Percentiles rank a stretch among this genome's conserved stretches.
Conservation (phyloP, 768 basidiomycete genomes). For the Tulasnella sp. region DNA sequence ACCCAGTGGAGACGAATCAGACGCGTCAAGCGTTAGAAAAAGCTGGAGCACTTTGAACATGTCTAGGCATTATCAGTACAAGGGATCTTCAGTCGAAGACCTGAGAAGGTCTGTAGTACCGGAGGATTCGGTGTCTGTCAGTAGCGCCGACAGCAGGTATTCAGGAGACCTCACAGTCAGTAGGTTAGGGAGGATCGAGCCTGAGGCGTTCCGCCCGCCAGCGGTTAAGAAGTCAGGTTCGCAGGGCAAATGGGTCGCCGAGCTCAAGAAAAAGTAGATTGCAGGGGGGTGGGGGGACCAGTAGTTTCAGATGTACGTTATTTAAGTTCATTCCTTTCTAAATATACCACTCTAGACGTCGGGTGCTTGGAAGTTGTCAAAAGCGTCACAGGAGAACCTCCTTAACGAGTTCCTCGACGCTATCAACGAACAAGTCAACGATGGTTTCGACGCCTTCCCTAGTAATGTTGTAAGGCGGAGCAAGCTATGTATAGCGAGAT, state of each 20-base stretch:
- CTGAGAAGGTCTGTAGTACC: not conserved
- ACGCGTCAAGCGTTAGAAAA: not conserved
- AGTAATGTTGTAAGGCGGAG: conserved; percentile 75
- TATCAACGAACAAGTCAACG: conserved; percentile 54
- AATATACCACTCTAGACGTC: not conserved
- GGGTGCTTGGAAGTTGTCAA: not conserved
- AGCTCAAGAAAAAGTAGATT: conserved; percentile 1
- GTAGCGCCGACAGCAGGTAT: conserved; percentile 2
- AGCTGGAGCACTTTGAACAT: conserved; percentile 11
- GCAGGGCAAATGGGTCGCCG: conserved; percentile 10
- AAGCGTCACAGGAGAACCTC: conserved; percentile 29
- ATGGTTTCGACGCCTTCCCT: conserved; percentile 60
- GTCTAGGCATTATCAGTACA: not conserved
- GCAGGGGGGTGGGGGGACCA: too few relatives aligned
- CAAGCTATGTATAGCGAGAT: conserved; percentile 32
- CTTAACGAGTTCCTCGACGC: conserved; percentile 45
- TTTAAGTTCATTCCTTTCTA: not conserved
- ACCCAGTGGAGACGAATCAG: not conserved
- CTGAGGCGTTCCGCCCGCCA: not conserved
- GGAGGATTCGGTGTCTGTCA: not conserved
- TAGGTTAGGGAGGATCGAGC: not conserved
- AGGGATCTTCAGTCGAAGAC: not conserved
- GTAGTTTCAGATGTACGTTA: not conserved
- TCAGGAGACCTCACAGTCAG: not conserved
- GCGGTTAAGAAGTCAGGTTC: not conserved